Percentiles rank a stretch among this genome's conserved stretches.
Conservation (phyloP, 768 basidiomycete genomes). For the Amanita inopinata region DNA sequence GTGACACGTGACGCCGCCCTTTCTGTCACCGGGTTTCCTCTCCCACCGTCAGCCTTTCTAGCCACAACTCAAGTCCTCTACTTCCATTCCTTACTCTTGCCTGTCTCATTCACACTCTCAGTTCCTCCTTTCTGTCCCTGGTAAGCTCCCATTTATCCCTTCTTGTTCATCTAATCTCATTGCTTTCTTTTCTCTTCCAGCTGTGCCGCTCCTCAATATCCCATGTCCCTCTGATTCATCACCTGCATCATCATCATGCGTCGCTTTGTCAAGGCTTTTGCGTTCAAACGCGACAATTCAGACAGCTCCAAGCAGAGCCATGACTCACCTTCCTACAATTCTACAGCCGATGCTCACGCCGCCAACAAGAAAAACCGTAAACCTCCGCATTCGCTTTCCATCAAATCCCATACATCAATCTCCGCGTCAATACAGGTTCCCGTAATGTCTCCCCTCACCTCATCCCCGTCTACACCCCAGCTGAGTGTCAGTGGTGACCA, state of each 20-base stretch:
- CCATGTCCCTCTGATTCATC: conserved; percentile 11
- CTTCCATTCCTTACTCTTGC: conserved; percentile 10
- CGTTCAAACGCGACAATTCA: conserved; percentile 32
- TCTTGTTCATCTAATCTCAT: not conserved
- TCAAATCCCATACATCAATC: conserved; percentile 6
- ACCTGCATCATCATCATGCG: conserved; percentile 34
- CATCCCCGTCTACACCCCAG: conserved; percentile 21
- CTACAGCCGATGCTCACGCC: conserved; percentile 9
- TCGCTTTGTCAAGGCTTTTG: conserved; percentile 53
- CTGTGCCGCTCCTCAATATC: conserved; percentile 6
- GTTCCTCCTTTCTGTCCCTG: conserved; percentile 4
- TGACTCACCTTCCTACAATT: conserved; percentile 8
- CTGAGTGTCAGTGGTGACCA: conserved; percentile 28
- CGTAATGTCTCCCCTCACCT: conserved; percentile 14
- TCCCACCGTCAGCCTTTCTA: conserved; percentile 9
- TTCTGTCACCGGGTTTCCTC: conserved; percentile 6
- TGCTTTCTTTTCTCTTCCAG: conserved; percentile 4
- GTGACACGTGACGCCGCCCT: conserved; percentile 9
- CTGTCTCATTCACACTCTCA: not conserved
- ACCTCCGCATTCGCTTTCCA: conserved; percentile 10
- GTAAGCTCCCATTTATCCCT: not conserved
- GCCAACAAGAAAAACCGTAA: conserved; percentile 12
- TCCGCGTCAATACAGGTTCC: conserved; percentile 8
- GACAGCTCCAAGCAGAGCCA: conserved; percentile 17
- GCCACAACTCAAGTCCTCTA: not conserved